Conservation (phyloP, 352 stramenopile genomes). For the Phytopythium boreale region DNA sequence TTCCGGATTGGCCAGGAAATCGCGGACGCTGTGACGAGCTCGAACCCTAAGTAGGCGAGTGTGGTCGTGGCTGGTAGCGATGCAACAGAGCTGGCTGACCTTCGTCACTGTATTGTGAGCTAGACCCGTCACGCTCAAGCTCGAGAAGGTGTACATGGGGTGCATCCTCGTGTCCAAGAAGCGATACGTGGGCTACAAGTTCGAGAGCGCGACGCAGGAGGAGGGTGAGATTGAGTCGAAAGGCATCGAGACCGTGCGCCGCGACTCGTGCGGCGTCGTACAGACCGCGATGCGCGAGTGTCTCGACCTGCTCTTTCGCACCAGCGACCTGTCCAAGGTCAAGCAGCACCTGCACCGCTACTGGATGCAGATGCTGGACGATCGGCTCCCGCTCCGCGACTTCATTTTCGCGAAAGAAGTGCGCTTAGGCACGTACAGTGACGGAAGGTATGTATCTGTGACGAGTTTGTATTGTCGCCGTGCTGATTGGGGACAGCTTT, state of each 20-base stretch:
- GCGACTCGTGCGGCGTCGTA: constrained; percentile 91
- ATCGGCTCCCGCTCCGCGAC: constrained; percentile 58
- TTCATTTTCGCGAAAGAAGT: constrained; percentile 89
- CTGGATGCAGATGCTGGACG: constrained; percentile 68
- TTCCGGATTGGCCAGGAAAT: constrained; percentile 94
- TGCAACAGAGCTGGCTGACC: neutral
- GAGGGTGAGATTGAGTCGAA: constrained; percentile 84
- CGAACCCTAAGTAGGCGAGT: constrained; percentile 73
- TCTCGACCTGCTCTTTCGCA: constrained; percentile 65
- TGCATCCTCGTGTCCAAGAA: constrained; percentile 95
- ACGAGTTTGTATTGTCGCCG: too few relatives aligned
- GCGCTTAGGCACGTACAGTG: constrained; percentile 77
- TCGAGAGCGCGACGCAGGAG: constrained; percentile 54
- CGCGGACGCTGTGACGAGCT: constrained; percentile 73
- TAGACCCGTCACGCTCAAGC: constrained; percentile 77
- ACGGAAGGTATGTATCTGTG: constrained; percentile 28
- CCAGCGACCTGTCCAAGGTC: constrained; percentile 65
- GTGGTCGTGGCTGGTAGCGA: neutral
- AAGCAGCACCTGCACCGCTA: constrained; percentile 61
- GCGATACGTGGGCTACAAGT: constrained; percentile 90
- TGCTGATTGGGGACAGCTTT: neutral
- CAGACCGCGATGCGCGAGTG: constrained; percentile 63
- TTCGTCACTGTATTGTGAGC: neutral
- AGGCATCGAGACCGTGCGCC: constrained; percentile 91
- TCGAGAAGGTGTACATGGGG: constrained; percentile 93